phyloP scores from a whole-genome alignment of 192 early-diverging fungal species.

The Backusella liffmaniae region DNA sequence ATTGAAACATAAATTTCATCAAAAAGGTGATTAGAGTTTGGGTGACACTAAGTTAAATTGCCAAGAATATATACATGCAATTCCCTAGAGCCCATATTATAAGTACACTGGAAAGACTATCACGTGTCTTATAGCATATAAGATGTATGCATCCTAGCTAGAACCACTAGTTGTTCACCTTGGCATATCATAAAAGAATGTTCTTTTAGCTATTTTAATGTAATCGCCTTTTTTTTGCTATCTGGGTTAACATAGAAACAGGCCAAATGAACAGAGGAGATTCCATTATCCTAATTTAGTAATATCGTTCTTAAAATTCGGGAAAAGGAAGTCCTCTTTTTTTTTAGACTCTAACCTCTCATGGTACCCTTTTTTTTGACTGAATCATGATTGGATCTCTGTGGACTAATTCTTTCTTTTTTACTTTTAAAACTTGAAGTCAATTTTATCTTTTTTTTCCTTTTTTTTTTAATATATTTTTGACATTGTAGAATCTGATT shows the following conservation, averaged over 20 bases:
- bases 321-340: background rate
- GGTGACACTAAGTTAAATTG: constrained; percentile 5
- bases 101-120: background rate
- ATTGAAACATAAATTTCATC: background rate
- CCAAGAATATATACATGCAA: background rate
- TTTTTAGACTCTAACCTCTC: background rate
- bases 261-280: background rate
- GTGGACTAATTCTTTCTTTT: background rate
- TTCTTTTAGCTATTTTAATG: background rate
- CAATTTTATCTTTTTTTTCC: constrained; percentile 9
- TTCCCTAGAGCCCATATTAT: background rate
- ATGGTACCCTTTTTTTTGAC: background rate
- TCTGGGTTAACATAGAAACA: background rate
- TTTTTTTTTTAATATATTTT: constrained; percentile 8
- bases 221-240: background rate
- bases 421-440: background rate
- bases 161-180: background rate
- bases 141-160: background rate
- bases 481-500: background rate
- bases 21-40: background rate
- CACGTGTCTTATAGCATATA: background rate
- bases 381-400: background rate
- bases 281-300: background rate
- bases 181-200: background rate
- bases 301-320: background rate